A percentile compares a stretch with the other conserved stretches of the same genome.
Conservation (phyloP, 179 eudicot species). For the Pouteria campechiana region DNA sequence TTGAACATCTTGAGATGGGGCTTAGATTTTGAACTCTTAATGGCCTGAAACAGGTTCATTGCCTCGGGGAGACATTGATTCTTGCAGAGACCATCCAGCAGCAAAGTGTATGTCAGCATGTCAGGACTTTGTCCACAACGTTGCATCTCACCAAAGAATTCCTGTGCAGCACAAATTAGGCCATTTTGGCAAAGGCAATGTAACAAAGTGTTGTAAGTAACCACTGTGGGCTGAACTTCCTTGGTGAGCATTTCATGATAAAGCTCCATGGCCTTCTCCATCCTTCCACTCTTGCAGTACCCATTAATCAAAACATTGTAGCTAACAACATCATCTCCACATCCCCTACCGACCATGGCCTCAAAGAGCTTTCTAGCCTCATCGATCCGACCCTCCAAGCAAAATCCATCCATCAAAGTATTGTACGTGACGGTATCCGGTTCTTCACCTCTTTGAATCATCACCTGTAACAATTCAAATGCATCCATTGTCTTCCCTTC, state of each 20-base stretch:
- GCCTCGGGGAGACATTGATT: conserved; percentile 32
- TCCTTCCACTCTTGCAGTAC: conserved; percentile 17
- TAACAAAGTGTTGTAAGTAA: conserved; percentile 23
- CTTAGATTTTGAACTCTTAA: conserved; percentile 11
- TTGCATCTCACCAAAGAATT: conserved; percentile 20
- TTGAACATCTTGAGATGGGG: conserved; percentile 8
- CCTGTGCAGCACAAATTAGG: conserved; percentile 21
- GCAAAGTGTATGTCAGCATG: conserved; percentile 20
- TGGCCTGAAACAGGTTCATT: conserved; percentile 14
- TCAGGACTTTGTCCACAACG: conserved; percentile 13
- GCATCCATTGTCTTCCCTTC: conserved; percentile 30
- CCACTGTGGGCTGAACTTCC: conserved; percentile 16
- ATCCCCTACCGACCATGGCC: conserved; percentile 17
- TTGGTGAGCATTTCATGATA: conserved; percentile 12
- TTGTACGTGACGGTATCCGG: conserved; percentile 22
- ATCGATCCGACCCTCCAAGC: conserved; percentile 20
- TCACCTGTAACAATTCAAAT: conserved; percentile 18
- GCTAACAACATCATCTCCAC: conserved; percentile 11
- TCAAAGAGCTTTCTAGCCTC: conserved; percentile 23
- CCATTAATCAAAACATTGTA: conserved; percentile 37
- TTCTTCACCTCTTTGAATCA: conserved; percentile 26
- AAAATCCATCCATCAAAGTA: conserved; percentile 33
- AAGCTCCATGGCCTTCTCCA: conserved; percentile 20
- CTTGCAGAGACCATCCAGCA: conserved; percentile 33
- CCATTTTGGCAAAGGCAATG: conserved; percentile 20